phyloP scores from a whole-genome alignment of 202 grass and related monocot species.

The Elaeis oleifera region DNA sequence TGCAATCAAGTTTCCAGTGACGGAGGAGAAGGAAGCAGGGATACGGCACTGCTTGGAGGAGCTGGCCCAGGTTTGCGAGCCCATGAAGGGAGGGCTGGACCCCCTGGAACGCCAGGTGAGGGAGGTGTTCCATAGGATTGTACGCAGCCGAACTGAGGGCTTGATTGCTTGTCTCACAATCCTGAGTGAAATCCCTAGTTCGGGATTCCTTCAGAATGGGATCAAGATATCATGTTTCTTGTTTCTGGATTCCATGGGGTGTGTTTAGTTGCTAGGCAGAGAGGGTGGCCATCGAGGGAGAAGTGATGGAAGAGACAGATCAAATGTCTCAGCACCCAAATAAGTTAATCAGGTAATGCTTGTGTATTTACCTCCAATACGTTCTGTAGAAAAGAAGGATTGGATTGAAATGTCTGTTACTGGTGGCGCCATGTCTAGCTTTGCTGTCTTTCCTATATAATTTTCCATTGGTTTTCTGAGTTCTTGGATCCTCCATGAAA shows the following conservation, averaged over 20 bases:
- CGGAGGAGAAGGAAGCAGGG: too few relatives aligned
- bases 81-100: not conserved
- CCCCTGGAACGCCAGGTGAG: constrained; percentile 12
- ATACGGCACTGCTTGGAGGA: not conserved
- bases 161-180: constrained; percentile 48
- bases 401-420: constrained; percentile 14
- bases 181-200: constrained; percentile 30
- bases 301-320: not conserved
- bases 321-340: constrained; percentile 7
- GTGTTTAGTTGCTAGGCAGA: not conserved
- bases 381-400: constrained; percentile 12
- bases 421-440: not conserved
- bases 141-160: not conserved
- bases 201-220: not conserved
- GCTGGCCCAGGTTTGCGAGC: not conserved
- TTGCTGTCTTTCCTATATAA: too few relatives aligned
- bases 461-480: too few relatives aligned
- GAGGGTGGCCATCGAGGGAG: not conserved
- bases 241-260: not conserved
- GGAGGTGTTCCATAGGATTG: constrained; percentile 5
- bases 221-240: not conserved
- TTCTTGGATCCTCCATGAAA: too few relatives aligned
- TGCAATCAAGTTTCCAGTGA: not conserved
- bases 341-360: constrained; percentile 19
- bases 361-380: constrained; percentile 17